These are phyloP conservation scores for Pleomassaria siparia DNA, from an alignment of 2,329 filamentous ascomycete genomes.

Conservation along the genomic window DNA sequence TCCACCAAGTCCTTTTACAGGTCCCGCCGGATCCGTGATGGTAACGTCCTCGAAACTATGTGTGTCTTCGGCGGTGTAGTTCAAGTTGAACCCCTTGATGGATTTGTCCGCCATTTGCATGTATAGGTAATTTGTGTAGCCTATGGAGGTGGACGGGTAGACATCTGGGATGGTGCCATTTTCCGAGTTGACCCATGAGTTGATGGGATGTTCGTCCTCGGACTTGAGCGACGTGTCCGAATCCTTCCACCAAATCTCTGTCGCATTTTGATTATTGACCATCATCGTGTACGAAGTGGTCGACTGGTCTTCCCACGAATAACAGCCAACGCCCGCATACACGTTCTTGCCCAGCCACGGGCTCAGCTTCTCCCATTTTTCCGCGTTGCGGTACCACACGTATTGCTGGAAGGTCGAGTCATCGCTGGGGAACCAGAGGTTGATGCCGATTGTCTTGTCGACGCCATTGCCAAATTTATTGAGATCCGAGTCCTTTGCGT, in stretches of 20 bases:
- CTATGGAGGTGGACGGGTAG: conserved; percentile 43
- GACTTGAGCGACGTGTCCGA: conserved; percentile 37
- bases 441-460: conserved; percentile 41
- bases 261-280: conserved; percentile 41
- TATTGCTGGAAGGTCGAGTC: conserved; percentile 45
- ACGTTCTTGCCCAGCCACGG: conserved; percentile 44
- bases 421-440: conserved; percentile 48
- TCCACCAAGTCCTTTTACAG: conserved; percentile 37
- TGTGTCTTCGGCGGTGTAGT: conserved; percentile 44
- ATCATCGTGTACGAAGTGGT: conserved; percentile 47
- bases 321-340: conserved; percentile 49
- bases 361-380: conserved; percentile 40
- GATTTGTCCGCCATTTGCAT: conserved; percentile 40
- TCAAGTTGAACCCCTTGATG: conserved; percentile 45
- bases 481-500: conserved; percentile 42
- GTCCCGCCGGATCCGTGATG: conserved; percentile 30
- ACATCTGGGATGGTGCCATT: conserved; percentile 37
- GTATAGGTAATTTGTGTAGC: conserved; percentile 49
- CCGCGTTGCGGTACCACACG: conserved; percentile 44
- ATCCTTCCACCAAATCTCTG: conserved; percentile 50
- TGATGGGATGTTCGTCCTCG: conserved; percentile 42
- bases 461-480: conserved; percentile 39
- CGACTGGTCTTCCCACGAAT: conserved; percentile 44
- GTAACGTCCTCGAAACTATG: conserved; percentile 36
- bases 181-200: conserved; percentile 39